Evolutionary conservation across 495 filamentous ascomycete species (phyloP), one percentile per base, ranked within the genome.

Genomic region (Neurospora sp.): DNA sequence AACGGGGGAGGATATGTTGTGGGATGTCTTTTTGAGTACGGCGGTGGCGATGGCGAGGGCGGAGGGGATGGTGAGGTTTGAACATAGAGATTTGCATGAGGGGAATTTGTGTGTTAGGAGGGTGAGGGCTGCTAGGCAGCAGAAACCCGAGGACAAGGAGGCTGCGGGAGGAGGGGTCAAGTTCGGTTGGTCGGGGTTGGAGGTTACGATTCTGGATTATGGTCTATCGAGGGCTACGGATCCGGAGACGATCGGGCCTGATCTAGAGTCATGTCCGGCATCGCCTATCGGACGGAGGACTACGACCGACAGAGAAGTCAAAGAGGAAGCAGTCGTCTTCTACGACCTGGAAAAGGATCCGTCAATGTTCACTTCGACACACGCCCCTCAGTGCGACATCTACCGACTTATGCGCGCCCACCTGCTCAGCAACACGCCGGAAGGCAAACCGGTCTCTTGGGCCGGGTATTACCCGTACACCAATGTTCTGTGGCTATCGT

Each of bases 161-260:
- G 27, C 27, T 27, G 27, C 27, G 27, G 27, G 27, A 31, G 23
- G 23, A 16, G 27, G 27, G 18, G 54, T 35, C 69, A 87, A 87
- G 38, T 90, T 94, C 73, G 91, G 90, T 1, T 85, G 86, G 73
- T 93, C 92, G 7, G 86, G 86, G 6, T 82, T 96, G 0, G 89
- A 93, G 69, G 89, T 93, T 9, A 97, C 94, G 0, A 88, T 97
- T 38, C 92, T 97, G 73, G 94, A 97, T 80, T 97, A 97, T 79
- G 94, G 93, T 1, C 88, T 97, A 44, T 96, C 93, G 0, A 89
- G 94, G 20, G 92, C 88, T 35, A 79, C 82, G 5, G 70, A 79
- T 69, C 77, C 78, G 27, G 73, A 71, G 2, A 69, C 62, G 5
- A n/a, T 14, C n/a, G 38, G 14, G 31, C 35, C 41, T 14, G 39